Evolutionary conservation across 1,139 yeast genomes (phyloP), one percentile per base, ranked within the genome.

Genomic region (Kodamaea sp.): DNA sequence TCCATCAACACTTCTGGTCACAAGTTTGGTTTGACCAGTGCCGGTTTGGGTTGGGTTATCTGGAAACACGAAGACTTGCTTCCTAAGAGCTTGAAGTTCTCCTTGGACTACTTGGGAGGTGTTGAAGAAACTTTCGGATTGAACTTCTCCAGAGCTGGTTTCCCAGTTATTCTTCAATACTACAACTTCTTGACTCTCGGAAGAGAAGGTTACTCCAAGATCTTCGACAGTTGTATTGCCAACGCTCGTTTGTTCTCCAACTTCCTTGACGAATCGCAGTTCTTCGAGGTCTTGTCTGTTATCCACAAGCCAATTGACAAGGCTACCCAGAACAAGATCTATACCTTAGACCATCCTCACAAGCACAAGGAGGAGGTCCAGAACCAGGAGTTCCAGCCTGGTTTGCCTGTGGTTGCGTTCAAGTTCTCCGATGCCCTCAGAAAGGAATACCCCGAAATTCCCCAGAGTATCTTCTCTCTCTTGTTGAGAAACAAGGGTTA

Each of bases 1-100:
- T 80, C 90, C 21, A 88, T 89, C 61, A 89, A 87, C 65, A 79
- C 95, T n/a, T 84, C 95, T 2, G 96, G 97, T 41, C 97, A 89
- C 66, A 89, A 89, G 63, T 89, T 84, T 61, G 97, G 97, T 22
- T 69, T 89, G 34, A 83, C 90, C 23, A 79, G 94, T 21, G 95
- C 92, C 12, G 97, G 97, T 32, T 74, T 87, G 36, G 97, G 97
- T 34, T 89, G 96, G 96, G 79, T 89, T 39, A 63, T 89, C 39
- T 89, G 95, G 90, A 80, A 80, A 55, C 80, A 80, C 55, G 66
- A 69, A 24, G 53, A 67, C 31, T 73, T 73, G 51, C 70, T 89
- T 44, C 95, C 96, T 16, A 70, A 80, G 33, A 77, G 75, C 40
- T 70, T 89, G 46, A 74, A 84, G 50, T 89, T 89, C 63, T 81